A percentile compares a stretch with the other conserved stretches of the same genome.
phyloP scores from a whole-genome alignment of 116 monocot species.

The Zostera marina region DNA sequence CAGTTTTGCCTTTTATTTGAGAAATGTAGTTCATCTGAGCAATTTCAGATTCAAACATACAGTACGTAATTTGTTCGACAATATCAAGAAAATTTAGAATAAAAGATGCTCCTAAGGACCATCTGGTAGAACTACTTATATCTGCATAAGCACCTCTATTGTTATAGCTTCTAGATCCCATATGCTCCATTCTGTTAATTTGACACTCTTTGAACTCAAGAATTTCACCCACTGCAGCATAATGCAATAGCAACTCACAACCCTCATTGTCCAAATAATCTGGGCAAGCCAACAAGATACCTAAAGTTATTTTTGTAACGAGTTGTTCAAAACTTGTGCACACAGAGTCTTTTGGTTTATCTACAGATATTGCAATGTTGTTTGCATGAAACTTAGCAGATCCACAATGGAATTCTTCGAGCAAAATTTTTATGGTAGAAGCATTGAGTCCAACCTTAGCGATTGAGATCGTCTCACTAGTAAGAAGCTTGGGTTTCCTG shows the following conservation, averaged over 20 bases:
- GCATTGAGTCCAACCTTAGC: conserved; percentile 1
- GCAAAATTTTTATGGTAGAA: conserved; percentile 17
- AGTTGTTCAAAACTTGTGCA: conserved; percentile 12
- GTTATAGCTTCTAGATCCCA: neutral
- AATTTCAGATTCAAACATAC: conserved; percentile 29
- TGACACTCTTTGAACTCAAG: conserved; percentile 13
- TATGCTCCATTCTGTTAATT: neutral
- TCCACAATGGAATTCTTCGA: conserved; percentile 31
- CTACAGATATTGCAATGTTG: conserved; percentile 3
- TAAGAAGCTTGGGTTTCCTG: conserved; percentile 17
- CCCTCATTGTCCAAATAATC: conserved; percentile 21
- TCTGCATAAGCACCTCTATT: neutral
- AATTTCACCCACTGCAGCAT: conserved; percentile 47
- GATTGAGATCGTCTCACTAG: conserved; percentile 9
- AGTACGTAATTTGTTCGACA: conserved; percentile 29
- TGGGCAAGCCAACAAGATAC: conserved; percentile 27
- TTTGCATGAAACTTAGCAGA: conserved; percentile 12
- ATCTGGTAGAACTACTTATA: neutral
- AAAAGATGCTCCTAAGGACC: conserved; percentile 23
- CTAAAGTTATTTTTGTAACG: conserved; percentile 37
- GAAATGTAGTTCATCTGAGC: conserved; percentile 18
- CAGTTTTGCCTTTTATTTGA: conserved; percentile 33
- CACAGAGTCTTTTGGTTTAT: neutral
- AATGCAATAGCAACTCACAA: conserved; percentile 47
- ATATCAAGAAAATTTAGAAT: conserved; percentile 37